Conservation (phyloP, 2,329 filamentous ascomycete genomes). For the Cladosporium sp. region DNA sequence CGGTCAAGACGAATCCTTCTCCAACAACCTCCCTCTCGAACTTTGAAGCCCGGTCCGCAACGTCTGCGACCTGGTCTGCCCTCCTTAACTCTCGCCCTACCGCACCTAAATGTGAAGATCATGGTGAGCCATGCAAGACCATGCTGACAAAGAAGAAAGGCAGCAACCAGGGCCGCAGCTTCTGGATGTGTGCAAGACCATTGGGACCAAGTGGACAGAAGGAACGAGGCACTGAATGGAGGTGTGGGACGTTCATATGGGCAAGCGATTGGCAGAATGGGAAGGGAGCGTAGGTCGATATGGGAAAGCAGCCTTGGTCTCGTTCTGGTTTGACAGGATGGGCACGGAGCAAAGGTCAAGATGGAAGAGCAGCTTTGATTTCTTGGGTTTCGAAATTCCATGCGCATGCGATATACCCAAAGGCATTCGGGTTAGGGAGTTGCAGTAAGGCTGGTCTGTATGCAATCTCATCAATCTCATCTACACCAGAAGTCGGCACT, state of each 20-base stretch:
- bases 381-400: background rate
- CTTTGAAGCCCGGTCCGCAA: constrained; percentile 23
- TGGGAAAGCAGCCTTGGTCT: background rate
- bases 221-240: constrained; percentile 79
- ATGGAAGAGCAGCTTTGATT: background rate
- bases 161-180: constrained; percentile 66
- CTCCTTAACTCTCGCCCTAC: constrained; percentile 67
- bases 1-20: background rate
- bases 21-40: background rate
- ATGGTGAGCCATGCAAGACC: constrained; percentile 80
- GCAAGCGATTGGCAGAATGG: constrained; percentile 56
- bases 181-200: constrained; percentile 69
- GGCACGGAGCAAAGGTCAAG: background rate
- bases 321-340: too few species aligned
- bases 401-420: background rate
- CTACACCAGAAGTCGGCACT: background rate
- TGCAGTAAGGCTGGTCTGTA: background rate
- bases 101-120: constrained; percentile 73
- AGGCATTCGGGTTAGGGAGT: background rate
- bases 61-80: constrained; percentile 66
- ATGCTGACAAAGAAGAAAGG: constrained; percentile 85
- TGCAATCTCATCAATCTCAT: background rate
- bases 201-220: constrained; percentile 81
- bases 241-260: constrained; percentile 80
- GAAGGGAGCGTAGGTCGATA: background rate